Evolutionary conservation across 306 rosid species (phyloP), one percentile per base, ranked within the genome.

Genomic region (Malus orientalis): DNA sequence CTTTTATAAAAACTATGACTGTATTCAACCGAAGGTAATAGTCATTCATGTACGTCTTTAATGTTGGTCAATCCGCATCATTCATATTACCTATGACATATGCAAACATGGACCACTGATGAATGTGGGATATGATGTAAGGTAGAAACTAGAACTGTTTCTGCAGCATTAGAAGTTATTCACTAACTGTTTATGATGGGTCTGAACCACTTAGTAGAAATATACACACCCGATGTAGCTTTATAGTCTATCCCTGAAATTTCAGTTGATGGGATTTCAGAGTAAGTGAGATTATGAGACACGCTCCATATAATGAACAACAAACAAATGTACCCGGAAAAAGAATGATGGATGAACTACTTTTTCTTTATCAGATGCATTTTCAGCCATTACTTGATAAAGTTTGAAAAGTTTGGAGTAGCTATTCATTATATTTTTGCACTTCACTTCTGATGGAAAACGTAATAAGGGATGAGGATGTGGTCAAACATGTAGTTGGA

Each of bases 21-120:
- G 88, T 68, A 85, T 95, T 76, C 97, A 91, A 78, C 83, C 97
- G 3, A 92, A 92, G 99, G 99, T 95, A 62, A 81, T 53, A 14
- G 53, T 69, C 14, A 29, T 66, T 29, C 27, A 27, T 67, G 45
- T n/a, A 16, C 61, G 61, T 74, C 81, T 55, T 77, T 54, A 61
- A 29, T 65, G 44, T 11, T 79, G 53, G 44, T 55, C 33, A 40
- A 69, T 70, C 33, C 58, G 4, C 62, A 42, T 51, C 15, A 76
- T 22, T 76, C 63, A 44, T 58, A 20, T 51, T 65, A 42, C 45
- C 15, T 44, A 33, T 61, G 67, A 62, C 36, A 61, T 45, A 25
- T 25, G 16, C n/a, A 25, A 19, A 38, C 38, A 27, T 68, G 55
- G 42, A 15, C n/a, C 33, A 11, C 27, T 55, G 4, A 6, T 69